Evolutionary conservation across 768 basidiomycete species (phyloP), one percentile per base, ranked within the genome.

Genomic region (Antrodiella citrinella): DNA sequence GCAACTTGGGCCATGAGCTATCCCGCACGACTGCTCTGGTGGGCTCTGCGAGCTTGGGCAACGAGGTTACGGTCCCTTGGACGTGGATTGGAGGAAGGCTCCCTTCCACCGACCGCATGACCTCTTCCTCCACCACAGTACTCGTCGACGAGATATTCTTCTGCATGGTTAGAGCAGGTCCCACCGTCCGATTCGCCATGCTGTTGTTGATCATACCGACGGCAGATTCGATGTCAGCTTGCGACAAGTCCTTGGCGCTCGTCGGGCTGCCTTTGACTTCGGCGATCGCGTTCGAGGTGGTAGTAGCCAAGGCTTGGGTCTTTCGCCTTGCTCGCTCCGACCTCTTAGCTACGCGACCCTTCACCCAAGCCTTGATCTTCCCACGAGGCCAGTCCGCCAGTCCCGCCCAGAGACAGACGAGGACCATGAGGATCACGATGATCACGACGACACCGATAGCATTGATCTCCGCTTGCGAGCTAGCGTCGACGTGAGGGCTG

Each of bases 361-460:
- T 35, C 30, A 7, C 7, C 30, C 30, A 35, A 23, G 26, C 44
- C 22, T 23, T 15, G 38, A 51, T 4, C 35, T 50, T 25, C 40
- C 23, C 52, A 9, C 54, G 48, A 12, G 59, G 40, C 26, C 54
- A 51, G 50, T 57, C 52, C 35, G 58, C 58, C 41, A 63, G 59
- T 40, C 54, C 50, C 49, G 62, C 48, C 58, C 59, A 62, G 47
- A 66, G 62, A 18, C 44, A 49, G 55, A 56, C 44, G 20, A 51
- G 60, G 50, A 65, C 49, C 49, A 60, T 50, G 58, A 62, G 51
- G 47, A 65, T 49, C 45, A 60, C 58, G 42, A 60, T 48, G 47
- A 60, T 56, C 56, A 65, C 52, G 59, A 64, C 50, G 50, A 62
- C 47, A 39, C 65, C 65, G 48, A 61, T 43, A 45, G 59, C 54